phyloP scores from a whole-genome alignment of 768 basidiomycete species.

The Boletales sp. region DNA sequence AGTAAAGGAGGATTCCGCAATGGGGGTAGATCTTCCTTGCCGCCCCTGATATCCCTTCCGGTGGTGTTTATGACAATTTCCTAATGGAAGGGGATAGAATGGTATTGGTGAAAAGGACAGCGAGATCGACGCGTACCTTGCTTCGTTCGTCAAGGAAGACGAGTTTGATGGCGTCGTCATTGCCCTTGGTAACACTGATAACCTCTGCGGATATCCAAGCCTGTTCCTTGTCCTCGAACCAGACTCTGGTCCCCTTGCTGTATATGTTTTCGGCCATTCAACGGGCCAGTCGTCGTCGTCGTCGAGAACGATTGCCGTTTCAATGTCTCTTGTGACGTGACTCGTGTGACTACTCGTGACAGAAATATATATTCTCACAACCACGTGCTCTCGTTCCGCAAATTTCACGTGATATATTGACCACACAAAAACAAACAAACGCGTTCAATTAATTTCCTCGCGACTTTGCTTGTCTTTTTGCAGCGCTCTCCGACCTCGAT shows the following conservation, averaged over 20 bases:
- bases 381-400: constrained; percentile 10
- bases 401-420: constrained; percentile 5
- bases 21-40: constrained; percentile 80
- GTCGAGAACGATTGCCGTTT: constrained; percentile 8
- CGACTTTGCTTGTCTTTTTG: constrained; percentile 3
- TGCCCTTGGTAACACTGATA: constrained; percentile 54
- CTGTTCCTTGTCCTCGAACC: constrained; percentile 93
- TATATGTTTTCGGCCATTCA: constrained; percentile 93
- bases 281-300: constrained; percentile 30
- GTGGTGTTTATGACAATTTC: constrained; percentile 79
- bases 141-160: constrained; percentile 87
- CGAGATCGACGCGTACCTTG: constrained; percentile 54
- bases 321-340: constrained; percentile 21
- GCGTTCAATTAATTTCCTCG: not conserved
- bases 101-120: constrained; percentile 1
- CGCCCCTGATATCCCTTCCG: constrained; percentile 74
- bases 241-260: constrained; percentile 85
- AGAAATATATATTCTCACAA: constrained; percentile 4
- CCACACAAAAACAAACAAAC: constrained; percentile 7
- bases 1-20: constrained; percentile 94
- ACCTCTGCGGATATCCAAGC: constrained; percentile 94
- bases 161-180: constrained; percentile 77
- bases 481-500: constrained; percentile 16
- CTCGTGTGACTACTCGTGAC: constrained; percentile 23
- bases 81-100: constrained; percentile 34